Base-by-base conservation (phyloP, 306 rosid species). In the Dalbergia oliveri region DNA sequence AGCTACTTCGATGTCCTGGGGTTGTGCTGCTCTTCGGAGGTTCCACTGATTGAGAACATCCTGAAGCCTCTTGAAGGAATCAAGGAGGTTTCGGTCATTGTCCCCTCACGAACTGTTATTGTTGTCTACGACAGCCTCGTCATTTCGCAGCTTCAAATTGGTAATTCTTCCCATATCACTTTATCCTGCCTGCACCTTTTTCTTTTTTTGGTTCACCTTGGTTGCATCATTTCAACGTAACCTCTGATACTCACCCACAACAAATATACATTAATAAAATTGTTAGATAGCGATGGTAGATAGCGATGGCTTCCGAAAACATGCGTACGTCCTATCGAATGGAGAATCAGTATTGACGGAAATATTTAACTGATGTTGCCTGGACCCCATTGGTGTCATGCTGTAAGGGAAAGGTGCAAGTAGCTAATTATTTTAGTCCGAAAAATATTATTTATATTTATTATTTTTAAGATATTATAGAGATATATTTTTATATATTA, bases 1-100 rank as follows among this genome's bases (percentile, higher is more conserved):
- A 96, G 91, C 83, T 91, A 96, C 71, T 93, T 93, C 57, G 98
- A 96, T 54, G 99, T 96, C 47, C 12, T 96, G 76, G 99, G 99
- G 0, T 34, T 96, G 23, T 96, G 99, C 45, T 96, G 99, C 23
- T 87, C 99, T 0, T 96, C 99, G 0, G 99, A 96, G 76, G 91
- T 93, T 1, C 93, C 97, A 2, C 18, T 93, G 16, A 80, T 96
- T 1, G 91, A 93, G 63, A 91, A 90, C 66, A 90, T 91, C 9
- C 80, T 96, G 11, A 90, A 87, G 57, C 88, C 86, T 13, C 89
- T 93, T 0, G 84, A 87, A 4, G 99, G 99, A 1, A 76, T 96
- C 69, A 90, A 90, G 44, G 90, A 93, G 84, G 87, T 93, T 19
- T 81, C 90, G 0, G 98, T 93, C 45, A 78, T 96, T 16, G 97